Evolutionary conservation across 768 basidiomycete species (phyloP), one percentile per base, ranked within the genome.

Genomic region (Xerocomellus chrysenteron): DNA sequence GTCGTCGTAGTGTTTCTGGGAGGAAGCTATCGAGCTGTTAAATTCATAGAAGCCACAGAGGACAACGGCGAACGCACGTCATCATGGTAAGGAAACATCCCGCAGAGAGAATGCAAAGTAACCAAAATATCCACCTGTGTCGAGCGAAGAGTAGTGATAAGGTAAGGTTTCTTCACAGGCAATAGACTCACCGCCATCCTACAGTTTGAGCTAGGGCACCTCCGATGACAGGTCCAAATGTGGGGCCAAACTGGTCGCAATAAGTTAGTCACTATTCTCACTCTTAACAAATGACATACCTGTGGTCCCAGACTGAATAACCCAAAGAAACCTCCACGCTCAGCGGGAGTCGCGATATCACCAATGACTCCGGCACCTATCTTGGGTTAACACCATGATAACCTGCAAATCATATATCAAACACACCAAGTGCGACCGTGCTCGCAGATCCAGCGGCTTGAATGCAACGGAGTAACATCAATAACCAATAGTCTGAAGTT

Each of bases 371-470:
- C 92, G 35, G 87, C 84, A 50, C 86, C 86, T 84, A 60, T 39
- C 28, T 39, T 30, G 14, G 21, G 12, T 65, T 14, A 57, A 50
- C 37, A 21, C 19, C n/a, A 40, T 4, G 45, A 39, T 32, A 35
- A 6, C 43, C 5, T 16, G 8, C 16, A 30, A 36, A 8, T 39
- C 6, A 5, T 30, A 39, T 14, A 30, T 12, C 33, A 19, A 35
- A 64, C 67, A 42, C 66, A 82, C 89, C 88, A 21, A 92, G 75
- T 0, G 89, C 89, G 57, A 91, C 78, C 0, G 88, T 90, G 54
- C 89, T 89, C 0, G 90, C 88, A 3, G 86, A 90, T 1, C 92
- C 91, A 3, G 85, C 79, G 2, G 88, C 85, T 75, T 94, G 92
- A 3, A 93, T 37, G 57, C 87, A 90, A 24, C 92, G 82, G n/a